Conservation (phyloP, 176 grass and related monocot genomes). For the Lolium perenne region DNA sequence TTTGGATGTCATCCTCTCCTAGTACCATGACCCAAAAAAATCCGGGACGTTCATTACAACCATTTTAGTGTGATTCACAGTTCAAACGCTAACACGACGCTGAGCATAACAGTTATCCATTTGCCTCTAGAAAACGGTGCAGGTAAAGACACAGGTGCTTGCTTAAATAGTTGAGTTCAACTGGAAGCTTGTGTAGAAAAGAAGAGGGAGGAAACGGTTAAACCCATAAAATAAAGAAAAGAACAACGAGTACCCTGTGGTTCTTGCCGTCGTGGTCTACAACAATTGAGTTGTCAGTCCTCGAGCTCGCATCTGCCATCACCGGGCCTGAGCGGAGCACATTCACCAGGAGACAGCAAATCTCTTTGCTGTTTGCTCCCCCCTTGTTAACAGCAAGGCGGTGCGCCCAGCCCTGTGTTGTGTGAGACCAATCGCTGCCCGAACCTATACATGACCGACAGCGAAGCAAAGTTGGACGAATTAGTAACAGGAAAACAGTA, state of each 20-base stretch:
- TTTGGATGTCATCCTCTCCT: too few relatives aligned
- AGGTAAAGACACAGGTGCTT: neutral
- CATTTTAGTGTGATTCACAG: neutral
- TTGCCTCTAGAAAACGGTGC: neutral
- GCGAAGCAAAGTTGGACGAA: neutral
- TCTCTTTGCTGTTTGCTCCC: conserved; percentile 52
- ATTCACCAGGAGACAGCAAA: conserved; percentile 43
- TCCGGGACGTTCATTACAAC: too few relatives aligned
- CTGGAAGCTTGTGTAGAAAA: neutral
- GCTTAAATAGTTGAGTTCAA: neutral
- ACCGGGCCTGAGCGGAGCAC: conserved; percentile 32
- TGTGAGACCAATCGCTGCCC: neutral
- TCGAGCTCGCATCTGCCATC: conserved; percentile 74
- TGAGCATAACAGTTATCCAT: neutral
- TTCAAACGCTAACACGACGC: neutral
- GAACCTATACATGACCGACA: conserved; percentile 14
- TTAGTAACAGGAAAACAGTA: neutral
- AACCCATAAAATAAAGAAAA: neutral
- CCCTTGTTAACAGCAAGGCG: conserved; percentile 9
- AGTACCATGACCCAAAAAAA: too few relatives aligned
- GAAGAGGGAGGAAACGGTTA: neutral
- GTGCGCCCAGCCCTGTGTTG: neutral
- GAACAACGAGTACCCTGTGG: conserved; percentile 45
- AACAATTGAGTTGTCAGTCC: conserved; percentile 77
- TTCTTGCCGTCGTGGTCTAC: conserved; percentile 66